Base-by-base conservation (phyloP, 306 rosid genomes). In the Luffa aegyptiaca region DNA sequence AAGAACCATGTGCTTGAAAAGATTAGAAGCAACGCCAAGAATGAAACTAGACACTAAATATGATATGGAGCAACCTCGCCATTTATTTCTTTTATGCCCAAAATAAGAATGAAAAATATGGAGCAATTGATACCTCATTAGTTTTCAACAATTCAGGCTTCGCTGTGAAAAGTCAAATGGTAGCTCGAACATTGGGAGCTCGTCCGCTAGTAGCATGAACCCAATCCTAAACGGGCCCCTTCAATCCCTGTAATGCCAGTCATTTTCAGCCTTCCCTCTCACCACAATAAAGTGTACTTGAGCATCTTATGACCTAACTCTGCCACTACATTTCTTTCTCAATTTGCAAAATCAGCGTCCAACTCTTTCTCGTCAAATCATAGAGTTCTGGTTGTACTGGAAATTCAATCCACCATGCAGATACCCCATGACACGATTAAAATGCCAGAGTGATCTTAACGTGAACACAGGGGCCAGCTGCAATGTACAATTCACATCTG, bases 281-380 rank as follows among this genome's bases (percentile, higher is more conserved):
- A 35, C 36, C 84, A 75, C 17, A 37, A 81, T 49, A 64, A 58
- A 73, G 55, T 51, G 64, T 75, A 57, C 53, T 56, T 17, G 35
- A 79, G 59, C 79, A 55, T 78, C 84, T 83, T 81, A 72, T 75
- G 85, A 74, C 86, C 86, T 84, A 83, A 70, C 76, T 77, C 76
- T 81, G 83, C 89, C 80, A 88, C 85, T 90, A 77, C 81, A 74
- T 84, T 73, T 70, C 62, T 63, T 80, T 84, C 65, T 77, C 78
- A 51, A 81, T 46, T 49, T 75, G 46, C 72, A 77, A 71, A 79
- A 68, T 66, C 63, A 73, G 42, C 42, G 77, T 64, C 75, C 72
- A 48, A n/a, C 56, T 59, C 77, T 58, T 49, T 73, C 81, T 81
- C 73, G 55, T 80, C 62, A 75, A 45, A 77, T 70, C 80, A 42